Base-by-base conservation (phyloP, 352 stramenopile species). In the Blastocystis sp. region DNA sequence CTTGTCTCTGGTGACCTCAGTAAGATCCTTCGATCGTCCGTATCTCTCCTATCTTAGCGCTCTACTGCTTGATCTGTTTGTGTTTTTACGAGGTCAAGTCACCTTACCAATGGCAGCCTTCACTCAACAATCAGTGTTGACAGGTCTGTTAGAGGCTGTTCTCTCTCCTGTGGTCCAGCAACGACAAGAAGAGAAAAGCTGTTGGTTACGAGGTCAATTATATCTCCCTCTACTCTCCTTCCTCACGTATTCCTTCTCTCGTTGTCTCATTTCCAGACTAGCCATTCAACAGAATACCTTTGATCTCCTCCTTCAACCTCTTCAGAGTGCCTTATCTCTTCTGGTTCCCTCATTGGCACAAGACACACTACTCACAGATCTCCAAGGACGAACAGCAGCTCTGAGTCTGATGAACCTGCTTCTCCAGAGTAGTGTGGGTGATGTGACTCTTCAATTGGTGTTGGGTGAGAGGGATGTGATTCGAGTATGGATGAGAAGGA, bases 151-250 rank as follows among this genome's bases (percentile, higher is more conserved):
- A 5, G n/a, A 84, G 33, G 1, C 40, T 5, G 7, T 84, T 7
- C 73, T 84, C 11, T 66, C 73, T 30, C 73, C 73, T 13, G 48
- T 42, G 19, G 35, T 69, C 9, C 73, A 84, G 73, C 73, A 84
- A 15, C 48, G 53, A 19, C 54, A 68, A 27, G 73, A 84, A 37
- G n/a, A 64, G 56, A 27, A 33, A 5, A 68, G 51, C 33, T 53
- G 35, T 33, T 22, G 13, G 48, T 35, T 60, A 42, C 73, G 73
- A 33, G 13, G 30, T 3, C 73, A 44, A 17, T 35, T 84, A 3
- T 84, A 66, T 24, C 73, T 84, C 19, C 7, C 24, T 27, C 73
- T 84, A 4, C 73, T 84, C 1, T 53, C 51, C 17, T 79, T 79
- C 44, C 68, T 79, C 15, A 79, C 68, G 35, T 79, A 27, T 35